Evolutionary conservation across 805 yeast genomes (phyloP), one percentile per base, ranked within the genome.

Genomic region (Myxozyma monticola): DNA sequence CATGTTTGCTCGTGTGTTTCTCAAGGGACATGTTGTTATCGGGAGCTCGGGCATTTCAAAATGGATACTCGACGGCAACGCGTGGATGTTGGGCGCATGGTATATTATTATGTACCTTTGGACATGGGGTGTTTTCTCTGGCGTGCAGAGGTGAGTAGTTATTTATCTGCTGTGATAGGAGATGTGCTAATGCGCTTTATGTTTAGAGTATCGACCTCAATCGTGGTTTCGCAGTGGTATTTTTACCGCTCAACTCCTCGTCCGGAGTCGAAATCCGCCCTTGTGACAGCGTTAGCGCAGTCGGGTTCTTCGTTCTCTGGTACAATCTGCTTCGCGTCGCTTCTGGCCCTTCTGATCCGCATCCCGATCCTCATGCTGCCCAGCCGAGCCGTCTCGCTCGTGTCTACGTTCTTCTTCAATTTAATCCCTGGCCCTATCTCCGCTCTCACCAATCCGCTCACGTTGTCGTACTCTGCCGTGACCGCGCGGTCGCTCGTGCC

Each of bases 61-160:
- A n/a, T 54, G 60, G 51, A 53, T 60, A 18, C 42, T 59, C 43
- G 69, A 64, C 50, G 61, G 62, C 45, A 64, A 41, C 42, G 60
- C 67, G 12, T 67, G 69, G 68, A 30, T 48, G 3, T 57, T 68
- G 2, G 72, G 68, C 12, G 62, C 62, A 5, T 60, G 60, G 44
- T 68, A 64, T 49, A 51, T 62, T 4, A 33, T 72, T 26, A 62
- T 69, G 67, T 71, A 68, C 51, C 51, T 73, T 35, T 72, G 76
- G 76, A 68, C 75, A 1, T 69, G 73, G 70, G 70, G 71, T 2
- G 66, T 73, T 18, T 51, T 72, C 12, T 59, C 67, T 37, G 70
- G 71, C 8, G 57, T 71, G 39, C 70, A 69, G 48, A 62, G 56
- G 59, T 50, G 21, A 1, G 51, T 26, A 8, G 17, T 22, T 33